phyloP scores from a whole-genome alignment of 805 yeast species.

The Candida saitoana region DNA sequence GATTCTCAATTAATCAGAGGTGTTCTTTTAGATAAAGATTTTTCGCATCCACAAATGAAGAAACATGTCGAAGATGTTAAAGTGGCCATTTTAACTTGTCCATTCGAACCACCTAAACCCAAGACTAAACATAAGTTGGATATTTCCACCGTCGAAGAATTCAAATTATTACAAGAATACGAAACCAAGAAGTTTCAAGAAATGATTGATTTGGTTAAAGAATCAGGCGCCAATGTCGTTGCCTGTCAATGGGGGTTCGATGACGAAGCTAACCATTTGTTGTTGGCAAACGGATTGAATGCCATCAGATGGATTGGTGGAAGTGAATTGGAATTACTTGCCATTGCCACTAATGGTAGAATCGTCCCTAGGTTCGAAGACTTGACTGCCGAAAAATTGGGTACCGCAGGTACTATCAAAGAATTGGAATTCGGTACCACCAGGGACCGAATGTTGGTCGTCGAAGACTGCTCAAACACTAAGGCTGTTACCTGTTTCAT shows the following conservation, averaged over 20 bases:
- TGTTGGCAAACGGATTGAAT: conserved; percentile 82
- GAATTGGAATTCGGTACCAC: conserved; percentile 96
- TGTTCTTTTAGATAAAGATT: conserved; percentile 91
- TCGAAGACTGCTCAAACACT: conserved; percentile 83
- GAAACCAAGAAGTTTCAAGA: conserved; percentile 87
- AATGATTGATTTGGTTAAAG: conserved; percentile 84
- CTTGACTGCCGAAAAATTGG: conserved; percentile 73
- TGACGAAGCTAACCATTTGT: conserved; percentile 94
- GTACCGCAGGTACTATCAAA: conserved; percentile 77
- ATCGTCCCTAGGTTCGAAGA: conserved; percentile 98
- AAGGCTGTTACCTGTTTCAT: conserved; percentile 89
- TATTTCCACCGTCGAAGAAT: conserved; percentile 90
- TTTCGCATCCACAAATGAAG: conserved; percentile 98
- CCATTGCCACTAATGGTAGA: conserved; percentile 95
- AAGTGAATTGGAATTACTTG: conserved; percentile 89
- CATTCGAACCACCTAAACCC: conserved; percentile 99
- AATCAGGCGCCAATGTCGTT: conserved; percentile 90
- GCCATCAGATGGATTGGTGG: conserved; percentile 99
- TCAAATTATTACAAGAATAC: conserved; percentile 81
- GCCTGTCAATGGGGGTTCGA: conserved; percentile 99
- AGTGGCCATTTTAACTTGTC: conserved; percentile 93
- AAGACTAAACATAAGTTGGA: conserved; percentile 97
- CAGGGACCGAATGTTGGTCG: conserved; percentile 89
- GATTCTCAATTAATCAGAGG: conserved; percentile 86
- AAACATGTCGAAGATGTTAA: conserved; percentile 72